Conservation (phyloP, 129 eudicot species). For the Tagetes patula region DNA sequence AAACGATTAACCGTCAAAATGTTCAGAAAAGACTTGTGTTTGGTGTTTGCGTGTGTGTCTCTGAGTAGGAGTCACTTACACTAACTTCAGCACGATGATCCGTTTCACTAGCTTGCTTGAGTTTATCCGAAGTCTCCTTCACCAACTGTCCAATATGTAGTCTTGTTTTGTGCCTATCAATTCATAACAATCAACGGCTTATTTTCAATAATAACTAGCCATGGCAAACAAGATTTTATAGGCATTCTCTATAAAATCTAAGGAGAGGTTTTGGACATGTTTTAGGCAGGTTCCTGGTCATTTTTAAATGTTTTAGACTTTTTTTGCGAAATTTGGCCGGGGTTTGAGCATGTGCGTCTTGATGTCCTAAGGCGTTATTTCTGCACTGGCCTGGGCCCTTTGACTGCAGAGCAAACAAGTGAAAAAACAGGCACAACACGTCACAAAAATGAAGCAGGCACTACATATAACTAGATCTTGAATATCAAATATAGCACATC, state of each 20-base stretch:
- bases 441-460: neutral
- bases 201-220: neutral
- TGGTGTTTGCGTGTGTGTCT: neutral
- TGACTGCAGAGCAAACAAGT: too few relatives aligned
- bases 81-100: constrained; percentile 12
- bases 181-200: neutral
- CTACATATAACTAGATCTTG: neutral
- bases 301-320: too few relatives aligned
- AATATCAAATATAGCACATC: neutral
- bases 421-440: neutral
- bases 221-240: too few relatives aligned
- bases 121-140: constrained; percentile 72
- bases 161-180: constrained; percentile 17
- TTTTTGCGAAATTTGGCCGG: too few relatives aligned
- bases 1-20: constrained; percentile 1
- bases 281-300: too few relatives aligned
- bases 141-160: constrained; percentile 15
- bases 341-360: too few relatives aligned
- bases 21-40: neutral
- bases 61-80: constrained; percentile 4
- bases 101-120: constrained; percentile 84
- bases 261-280: too few relatives aligned
- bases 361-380: too few relatives aligned
- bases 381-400: too few relatives aligned
- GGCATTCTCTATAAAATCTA: too few relatives aligned